Percentiles rank a stretch among this genome's conserved stretches.
These are phyloP conservation scores for Chaetoceros tenuissimus DNA, from an alignment of 108 stramenopile species.

Conservation along the genomic window DNA sequence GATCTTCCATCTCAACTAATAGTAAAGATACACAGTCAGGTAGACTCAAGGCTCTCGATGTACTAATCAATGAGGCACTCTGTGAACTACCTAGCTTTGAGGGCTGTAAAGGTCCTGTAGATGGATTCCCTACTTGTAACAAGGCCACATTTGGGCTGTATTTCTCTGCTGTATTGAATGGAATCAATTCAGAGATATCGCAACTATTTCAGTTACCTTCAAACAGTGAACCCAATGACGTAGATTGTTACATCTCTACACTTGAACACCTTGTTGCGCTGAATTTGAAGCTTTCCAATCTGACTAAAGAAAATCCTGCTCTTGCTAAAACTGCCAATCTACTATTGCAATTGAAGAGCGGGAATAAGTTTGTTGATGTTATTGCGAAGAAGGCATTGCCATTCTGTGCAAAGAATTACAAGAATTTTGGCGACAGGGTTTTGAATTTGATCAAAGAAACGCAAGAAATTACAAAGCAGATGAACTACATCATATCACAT, in stretches of 20 bases:
- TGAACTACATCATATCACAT: slow-evolving; percentile 2
- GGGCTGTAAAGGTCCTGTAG: slow-evolving; percentile 14
- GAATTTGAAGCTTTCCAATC: background rate
- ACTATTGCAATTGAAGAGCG: slow-evolving; percentile 4
- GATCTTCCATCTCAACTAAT: background rate
- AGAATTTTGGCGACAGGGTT: background rate
- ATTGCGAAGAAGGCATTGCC: slow-evolving; percentile 5
- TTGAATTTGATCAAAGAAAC: slow-evolving; percentile 2
- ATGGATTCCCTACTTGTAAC: slow-evolving; percentile 7
- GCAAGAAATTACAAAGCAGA: slow-evolving; percentile 2
- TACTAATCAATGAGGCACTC: background rate
- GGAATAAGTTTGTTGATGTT: slow-evolving; percentile 6
- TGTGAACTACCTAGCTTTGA: slow-evolving; percentile 2
- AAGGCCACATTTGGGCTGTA: background rate
- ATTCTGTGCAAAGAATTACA: slow-evolving; percentile 2
- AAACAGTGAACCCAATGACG: background rate
- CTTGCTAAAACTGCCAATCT: background rate
- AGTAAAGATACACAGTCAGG: slow-evolving; percentile 1
- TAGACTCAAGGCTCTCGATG: background rate
- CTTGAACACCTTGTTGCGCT: background rate
- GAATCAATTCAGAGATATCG: slow-evolving; percentile 1
- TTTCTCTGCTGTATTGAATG: slow-evolving; percentile 1
- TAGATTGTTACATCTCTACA: background rate
- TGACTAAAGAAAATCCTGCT: slow-evolving; percentile 6
- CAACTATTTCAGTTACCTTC: background rate